Evolutionary conservation across 345 rosid species (phyloP).

Genomic region (Gossypium ekmanianum): DNA sequence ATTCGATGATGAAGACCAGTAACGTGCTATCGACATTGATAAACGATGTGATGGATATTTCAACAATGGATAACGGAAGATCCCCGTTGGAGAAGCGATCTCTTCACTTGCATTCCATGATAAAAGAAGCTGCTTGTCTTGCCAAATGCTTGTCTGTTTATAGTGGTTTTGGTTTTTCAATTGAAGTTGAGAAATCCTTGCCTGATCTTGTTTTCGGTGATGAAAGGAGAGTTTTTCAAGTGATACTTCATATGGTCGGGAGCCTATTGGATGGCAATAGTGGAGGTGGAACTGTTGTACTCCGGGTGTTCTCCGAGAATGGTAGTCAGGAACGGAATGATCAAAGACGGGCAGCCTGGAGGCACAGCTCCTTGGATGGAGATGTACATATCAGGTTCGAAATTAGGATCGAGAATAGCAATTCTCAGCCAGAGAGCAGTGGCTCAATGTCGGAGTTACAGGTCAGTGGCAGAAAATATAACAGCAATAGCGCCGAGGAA

Average conservation of each 20-base stretch:
- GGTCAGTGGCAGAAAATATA: slow-evolving; percentile 41
- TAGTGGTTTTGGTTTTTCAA: slow-evolving; percentile 54
- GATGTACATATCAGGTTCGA: slow-evolving; percentile 69
- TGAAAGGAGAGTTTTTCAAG: slow-evolving; percentile 82
- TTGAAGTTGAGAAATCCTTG: slow-evolving; percentile 64
- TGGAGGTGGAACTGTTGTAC: slow-evolving; percentile 41
- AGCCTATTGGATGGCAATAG: slow-evolving; percentile 50
- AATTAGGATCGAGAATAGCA: slow-evolving; percentile 36
- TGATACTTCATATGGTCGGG: slow-evolving; percentile 87
- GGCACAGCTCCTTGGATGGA: slow-evolving; percentile 49
- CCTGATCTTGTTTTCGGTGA: slow-evolving; percentile 83
- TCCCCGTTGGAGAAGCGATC: slow-evolving; percentile 53
- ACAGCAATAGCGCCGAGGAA: slow-evolving; percentile 54
- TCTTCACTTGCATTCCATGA: slow-evolving; percentile 57
- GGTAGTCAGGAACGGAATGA: slow-evolving; percentile 70
- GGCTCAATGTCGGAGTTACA: slow-evolving; percentile 41
- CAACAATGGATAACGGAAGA: slow-evolving; percentile 57
- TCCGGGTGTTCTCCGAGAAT: slow-evolving; percentile 50
- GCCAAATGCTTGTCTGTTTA: slow-evolving; percentile 73
- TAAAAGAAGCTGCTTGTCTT: slow-evolving; percentile 73
- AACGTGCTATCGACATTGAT: slow-evolving; percentile 73
- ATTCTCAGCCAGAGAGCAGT: slow-evolving; percentile 35
- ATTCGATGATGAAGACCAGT: slow-evolving; percentile 76
- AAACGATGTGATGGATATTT: slow-evolving; percentile 78
- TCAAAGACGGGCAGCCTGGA: slow-evolving; percentile 76